Evolutionary conservation across 192 early-diverging fungal genomes (phyloP).

Genomic region (Coemansia sp.): DNA sequence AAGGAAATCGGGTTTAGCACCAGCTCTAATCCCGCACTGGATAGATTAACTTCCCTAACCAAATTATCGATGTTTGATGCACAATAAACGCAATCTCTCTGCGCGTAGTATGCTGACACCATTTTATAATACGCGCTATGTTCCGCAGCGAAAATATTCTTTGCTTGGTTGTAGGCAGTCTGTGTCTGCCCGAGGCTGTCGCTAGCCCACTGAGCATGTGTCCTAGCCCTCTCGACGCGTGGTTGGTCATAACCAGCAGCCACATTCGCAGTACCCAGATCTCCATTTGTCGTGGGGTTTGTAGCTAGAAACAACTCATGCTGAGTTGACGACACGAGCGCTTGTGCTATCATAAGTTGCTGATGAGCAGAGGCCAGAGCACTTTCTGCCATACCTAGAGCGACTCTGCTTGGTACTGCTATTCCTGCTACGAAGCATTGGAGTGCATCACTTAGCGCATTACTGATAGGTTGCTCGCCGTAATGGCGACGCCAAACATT

Average conservation of each 20-base stretch:
- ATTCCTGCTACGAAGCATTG: neutral
- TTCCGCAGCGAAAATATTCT: neutral
- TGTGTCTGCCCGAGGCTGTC: neutral
- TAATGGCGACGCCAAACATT: neutral
- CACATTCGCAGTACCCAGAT: neutral
- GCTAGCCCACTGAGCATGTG: neutral
- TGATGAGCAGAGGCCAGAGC: neutral
- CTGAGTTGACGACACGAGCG: neutral
- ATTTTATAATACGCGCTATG: neutral
- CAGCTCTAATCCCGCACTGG: neutral
- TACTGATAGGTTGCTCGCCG: neutral
- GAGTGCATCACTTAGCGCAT: neutral
- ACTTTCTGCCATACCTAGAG: neutral
- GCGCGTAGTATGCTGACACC: neutral
- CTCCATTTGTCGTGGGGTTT: neutral
- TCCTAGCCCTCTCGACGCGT: neutral
- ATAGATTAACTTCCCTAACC: neutral
- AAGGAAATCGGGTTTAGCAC: neutral
- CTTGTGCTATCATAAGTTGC: neutral
- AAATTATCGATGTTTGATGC: neutral
- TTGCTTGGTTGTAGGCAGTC: neutral
- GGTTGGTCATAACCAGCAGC: neutral
- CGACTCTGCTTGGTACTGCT: neutral
- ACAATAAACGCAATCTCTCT: neutral
- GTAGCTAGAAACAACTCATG: neutral